Evolutionary conservation across 169 alveolate species (phyloP), one percentile per base, ranked within the genome.

Genomic region (Cryptosporidium ryanae): DNA sequence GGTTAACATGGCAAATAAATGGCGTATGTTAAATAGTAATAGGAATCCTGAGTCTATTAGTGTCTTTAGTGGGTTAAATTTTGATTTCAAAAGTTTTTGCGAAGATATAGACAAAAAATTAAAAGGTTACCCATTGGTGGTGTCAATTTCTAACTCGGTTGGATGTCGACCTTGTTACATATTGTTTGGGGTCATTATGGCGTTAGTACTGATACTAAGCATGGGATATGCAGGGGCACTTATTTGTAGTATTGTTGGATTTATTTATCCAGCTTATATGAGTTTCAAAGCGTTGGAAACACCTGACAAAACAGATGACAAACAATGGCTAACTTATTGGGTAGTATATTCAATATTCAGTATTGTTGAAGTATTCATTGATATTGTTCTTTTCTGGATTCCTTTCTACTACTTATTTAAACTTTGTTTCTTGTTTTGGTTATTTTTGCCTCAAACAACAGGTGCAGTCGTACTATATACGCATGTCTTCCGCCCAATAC

Each of bases 281-380:
- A 90, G 95, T 18, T 94, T 95, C 90, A 93, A 92, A 67, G 98
- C 98, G 2, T 82, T 94, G 2, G 97, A 94, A 50, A 87, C 95
- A 18, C 92, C 89, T 7, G 92, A 91, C 1, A 84, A 71, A 17
- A 92, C 82, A 48, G 98, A 94, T 89, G 97, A 96, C 76, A 95
- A 94, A 76, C 92, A 93, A 61, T 96, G 97, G 97, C 93, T 96
- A 50, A 95, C 97, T 27, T 96, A 96, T 84, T 96, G 98, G 98
- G 96, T 94, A 4, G 96, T 95, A 10, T 95, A 92, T 87, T 95
- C 96, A 5, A 54, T 92, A 61, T 95, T 94, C 83, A 90, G 90
- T 55, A 82, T 95, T 50, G 65, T 94, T 32, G 98, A 96, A 90
- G 90, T 92, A 55, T 94, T 94, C 65, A 91, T 92, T 13, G 96